Conservation (phyloP, 495 filamentous ascomycete genomes). For the Daldinia concentrica region DNA sequence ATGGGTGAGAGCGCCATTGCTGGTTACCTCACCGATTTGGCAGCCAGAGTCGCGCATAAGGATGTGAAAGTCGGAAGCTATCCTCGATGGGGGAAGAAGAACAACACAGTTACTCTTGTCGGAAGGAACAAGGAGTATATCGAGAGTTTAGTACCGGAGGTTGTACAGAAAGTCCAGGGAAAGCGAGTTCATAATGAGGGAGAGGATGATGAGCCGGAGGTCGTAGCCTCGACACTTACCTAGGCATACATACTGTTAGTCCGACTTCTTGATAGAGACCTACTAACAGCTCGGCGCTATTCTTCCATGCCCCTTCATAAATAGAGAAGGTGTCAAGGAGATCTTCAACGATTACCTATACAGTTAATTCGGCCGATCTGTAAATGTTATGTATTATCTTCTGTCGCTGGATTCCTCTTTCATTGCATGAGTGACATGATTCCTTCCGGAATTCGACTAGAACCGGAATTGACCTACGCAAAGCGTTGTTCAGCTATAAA, state of each 20-base stretch:
- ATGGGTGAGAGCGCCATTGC: conserved; percentile 86
- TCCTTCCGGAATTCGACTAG: conserved; percentile 1
- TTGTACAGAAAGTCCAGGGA: conserved; percentile 58
- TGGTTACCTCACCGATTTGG: conserved; percentile 80
- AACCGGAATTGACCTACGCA: neutral
- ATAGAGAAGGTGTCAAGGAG: conserved; percentile 30
- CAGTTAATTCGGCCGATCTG: conserved; percentile 25
- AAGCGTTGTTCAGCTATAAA: neutral
- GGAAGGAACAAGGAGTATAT: conserved; percentile 66
- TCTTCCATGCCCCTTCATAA: conserved; percentile 11
- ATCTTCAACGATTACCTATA: conserved; percentile 26
- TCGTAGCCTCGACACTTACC: neutral
- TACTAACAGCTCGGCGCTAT: conserved; percentile 1
- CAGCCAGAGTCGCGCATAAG: conserved; percentile 70
- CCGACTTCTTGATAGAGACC: neutral
- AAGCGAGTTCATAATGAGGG: conserved; percentile 54
- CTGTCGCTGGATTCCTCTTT: neutral
- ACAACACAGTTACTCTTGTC: conserved; percentile 91
- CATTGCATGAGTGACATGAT: neutral
- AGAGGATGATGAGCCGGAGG: conserved; percentile 53
- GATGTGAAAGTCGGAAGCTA: conserved; percentile 98
- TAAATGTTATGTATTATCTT: conserved; percentile 6
- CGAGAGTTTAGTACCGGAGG: conserved; percentile 61
- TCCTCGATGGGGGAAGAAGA: conserved; percentile 86
- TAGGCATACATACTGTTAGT: neutral